A percentile compares a stretch with the other conserved stretches of the same genome.
Evolutionary conservation across 768 basidiomycete species (phyloP).

Genomic region (Inosperma sp.): DNA sequence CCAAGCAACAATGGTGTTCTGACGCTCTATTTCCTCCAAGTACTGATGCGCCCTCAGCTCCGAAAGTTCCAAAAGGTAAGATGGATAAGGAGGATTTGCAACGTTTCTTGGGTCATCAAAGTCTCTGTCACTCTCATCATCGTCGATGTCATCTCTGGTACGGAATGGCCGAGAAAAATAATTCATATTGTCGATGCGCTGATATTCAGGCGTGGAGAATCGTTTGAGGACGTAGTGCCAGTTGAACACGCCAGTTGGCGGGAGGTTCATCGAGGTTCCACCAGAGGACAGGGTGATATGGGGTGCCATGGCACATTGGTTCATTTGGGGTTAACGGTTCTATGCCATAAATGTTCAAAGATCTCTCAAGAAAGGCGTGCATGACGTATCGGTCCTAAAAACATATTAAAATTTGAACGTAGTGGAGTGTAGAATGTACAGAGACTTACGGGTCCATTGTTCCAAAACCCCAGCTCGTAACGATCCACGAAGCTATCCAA

Average conservation of each 20-base stretch:
- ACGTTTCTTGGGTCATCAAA: constrained; percentile 1
- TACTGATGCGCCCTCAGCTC: not conserved
- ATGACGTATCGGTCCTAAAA: constrained; percentile 6
- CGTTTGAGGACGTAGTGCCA: constrained; percentile 20
- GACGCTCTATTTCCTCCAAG: constrained; percentile 1
- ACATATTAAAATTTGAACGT: constrained; percentile 9
- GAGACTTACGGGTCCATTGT: constrained; percentile 17
- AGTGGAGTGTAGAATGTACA: constrained; percentile 9
- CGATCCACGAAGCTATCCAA: constrained; percentile 11
- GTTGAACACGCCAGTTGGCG: constrained; percentile 12
- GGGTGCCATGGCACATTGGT: constrained; percentile 14
- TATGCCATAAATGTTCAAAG: constrained; percentile 8
- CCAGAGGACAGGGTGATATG: constrained; percentile 13
- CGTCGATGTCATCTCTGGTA: constrained; percentile 14
- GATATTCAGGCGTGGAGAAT: constrained; percentile 16
- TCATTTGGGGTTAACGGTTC: not conserved
- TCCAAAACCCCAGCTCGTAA: constrained; percentile 18
- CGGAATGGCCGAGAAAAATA: constrained; percentile 13
- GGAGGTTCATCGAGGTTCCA: constrained; percentile 12
- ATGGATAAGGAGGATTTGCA: constrained; percentile 3
- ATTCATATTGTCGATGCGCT: constrained; percentile 11
- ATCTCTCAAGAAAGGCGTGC: not conserved
- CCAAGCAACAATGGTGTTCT: not conserved
- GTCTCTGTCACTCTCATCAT: constrained; percentile 5
- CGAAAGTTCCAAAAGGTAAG: not conserved